Evolutionary conservation across 192 early-diverging fungal genomes (phyloP).

Genomic region (Umbelopsis vinacea): DNA sequence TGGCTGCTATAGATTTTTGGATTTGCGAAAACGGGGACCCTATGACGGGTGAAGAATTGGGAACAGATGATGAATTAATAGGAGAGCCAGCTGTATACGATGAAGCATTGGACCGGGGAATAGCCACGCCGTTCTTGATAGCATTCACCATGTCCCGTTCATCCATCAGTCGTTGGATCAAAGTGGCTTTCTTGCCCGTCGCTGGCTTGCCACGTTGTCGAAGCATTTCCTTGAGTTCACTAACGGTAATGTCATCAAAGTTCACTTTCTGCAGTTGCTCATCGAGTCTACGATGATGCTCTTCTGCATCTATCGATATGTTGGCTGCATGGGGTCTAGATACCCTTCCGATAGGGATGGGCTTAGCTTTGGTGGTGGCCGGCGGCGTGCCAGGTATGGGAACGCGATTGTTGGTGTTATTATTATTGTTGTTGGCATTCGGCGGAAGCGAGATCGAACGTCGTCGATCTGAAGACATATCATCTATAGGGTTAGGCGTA

Average conservation of each 20-base stretch:
- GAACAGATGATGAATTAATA: constrained; percentile 21
- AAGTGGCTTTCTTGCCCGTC: constrained; percentile 71
- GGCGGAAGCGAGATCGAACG: constrained; percentile 27
- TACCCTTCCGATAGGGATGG: constrained; percentile 40
- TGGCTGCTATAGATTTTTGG: constrained; percentile 38
- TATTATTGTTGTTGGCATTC: neutral
- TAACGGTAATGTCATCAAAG: constrained; percentile 77
- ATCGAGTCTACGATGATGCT: constrained; percentile 61
- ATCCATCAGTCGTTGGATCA: constrained; percentile 68
- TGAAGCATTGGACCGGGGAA: constrained; percentile 22
- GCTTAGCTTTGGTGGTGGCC: constrained; percentile 34
- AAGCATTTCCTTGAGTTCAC: constrained; percentile 76
- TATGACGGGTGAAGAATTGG: constrained; percentile 1
- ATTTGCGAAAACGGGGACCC: constrained; percentile 24
- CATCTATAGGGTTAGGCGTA: constrained; percentile 1
- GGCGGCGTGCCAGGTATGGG: constrained; percentile 17
- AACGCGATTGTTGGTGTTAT: neutral
- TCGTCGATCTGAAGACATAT: constrained; percentile 4
- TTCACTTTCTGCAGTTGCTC: constrained; percentile 65
- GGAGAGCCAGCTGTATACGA: constrained; percentile 2
- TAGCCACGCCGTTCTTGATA: constrained; percentile 35
- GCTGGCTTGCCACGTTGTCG: constrained; percentile 67
- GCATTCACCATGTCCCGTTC: constrained; percentile 57
- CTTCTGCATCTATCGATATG: constrained; percentile 41
- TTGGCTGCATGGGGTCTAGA: neutral